A percentile compares a stretch with the other conserved stretches of the same genome.
phyloP scores from a whole-genome alignment of 139 green algal genomes.

The Haematococcus lacustris region DNA sequence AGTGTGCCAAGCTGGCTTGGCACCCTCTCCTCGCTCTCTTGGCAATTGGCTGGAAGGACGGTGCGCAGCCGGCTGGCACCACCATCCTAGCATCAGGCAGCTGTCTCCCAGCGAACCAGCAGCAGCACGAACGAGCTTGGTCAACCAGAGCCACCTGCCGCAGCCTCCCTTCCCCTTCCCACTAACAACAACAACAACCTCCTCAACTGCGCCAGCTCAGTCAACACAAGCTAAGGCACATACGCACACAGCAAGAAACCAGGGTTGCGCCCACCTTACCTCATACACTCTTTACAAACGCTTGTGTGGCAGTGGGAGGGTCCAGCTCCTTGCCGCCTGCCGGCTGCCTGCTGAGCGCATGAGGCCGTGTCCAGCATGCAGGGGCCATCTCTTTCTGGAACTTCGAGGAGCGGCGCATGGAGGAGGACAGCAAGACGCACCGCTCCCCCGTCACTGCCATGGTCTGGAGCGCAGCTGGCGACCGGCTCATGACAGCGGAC shows the following conservation, averaged over 20 bases:
- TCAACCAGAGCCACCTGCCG: not conserved
- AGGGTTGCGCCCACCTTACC: not conserved
- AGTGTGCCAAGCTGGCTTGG: constrained; percentile 36
- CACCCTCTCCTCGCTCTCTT: constrained; percentile 42
- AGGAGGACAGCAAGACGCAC: constrained; percentile 52
- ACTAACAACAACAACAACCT: not conserved
- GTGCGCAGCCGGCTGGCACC: constrained; percentile 8
- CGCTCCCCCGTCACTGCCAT: constrained; percentile 27
- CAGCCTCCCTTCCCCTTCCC: not conserved
- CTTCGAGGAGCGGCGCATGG: constrained; percentile 31
- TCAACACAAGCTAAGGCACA: not conserved
- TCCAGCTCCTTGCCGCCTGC: not conserved
- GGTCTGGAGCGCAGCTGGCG: constrained; percentile 29
- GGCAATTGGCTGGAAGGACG: constrained; percentile 53
- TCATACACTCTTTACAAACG: not conserved
- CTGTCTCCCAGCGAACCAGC: not conserved
- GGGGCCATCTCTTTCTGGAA: constrained; percentile 56
- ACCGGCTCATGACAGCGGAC: constrained; percentile 33
- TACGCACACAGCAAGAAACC: not conserved
- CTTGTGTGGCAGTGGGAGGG: not conserved
- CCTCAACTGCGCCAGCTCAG: not conserved
- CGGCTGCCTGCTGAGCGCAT: not conserved
- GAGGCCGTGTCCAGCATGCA: not conserved
- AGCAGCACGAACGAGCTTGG: not conserved
- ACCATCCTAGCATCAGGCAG: not conserved